These are phyloP conservation scores for Exophiala xenobiotica DNA, from an alignment of 2,329 filamentous ascomycete genomes.

Conservation along the genomic window DNA sequence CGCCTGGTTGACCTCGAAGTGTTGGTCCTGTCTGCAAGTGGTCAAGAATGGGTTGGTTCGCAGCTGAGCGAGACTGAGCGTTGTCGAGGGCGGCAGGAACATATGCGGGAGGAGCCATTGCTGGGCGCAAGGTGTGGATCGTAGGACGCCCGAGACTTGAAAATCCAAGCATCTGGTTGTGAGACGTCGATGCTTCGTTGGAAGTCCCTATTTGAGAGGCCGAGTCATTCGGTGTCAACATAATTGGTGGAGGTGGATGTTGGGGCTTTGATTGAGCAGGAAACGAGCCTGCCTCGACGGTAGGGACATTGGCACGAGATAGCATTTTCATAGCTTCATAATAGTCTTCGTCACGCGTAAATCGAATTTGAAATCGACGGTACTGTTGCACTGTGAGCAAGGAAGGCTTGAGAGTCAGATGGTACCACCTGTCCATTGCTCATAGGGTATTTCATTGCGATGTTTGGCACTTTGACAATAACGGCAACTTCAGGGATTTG, in stretches of 20 bases:
- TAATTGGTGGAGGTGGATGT: background rate
- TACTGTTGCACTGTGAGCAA: slow-evolving; percentile 36
- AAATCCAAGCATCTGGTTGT: background rate
- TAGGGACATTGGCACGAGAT: slow-evolving; percentile 43
- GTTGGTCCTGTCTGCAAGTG: background rate
- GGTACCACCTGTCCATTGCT: slow-evolving; percentile 33
- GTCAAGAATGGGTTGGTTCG: background rate
- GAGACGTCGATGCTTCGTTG: background rate
- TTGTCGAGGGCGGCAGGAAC: background rate
- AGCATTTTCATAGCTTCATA: slow-evolving; percentile 43
- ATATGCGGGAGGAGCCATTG: slow-evolving; percentile 14
- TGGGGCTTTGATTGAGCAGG: slow-evolving; percentile 27
- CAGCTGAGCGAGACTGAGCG: background rate
- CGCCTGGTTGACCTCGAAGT: background rate
- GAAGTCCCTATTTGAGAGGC: slow-evolving; percentile 16
- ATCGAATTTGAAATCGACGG: slow-evolving; percentile 48
- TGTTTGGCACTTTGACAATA: slow-evolving; percentile 46
- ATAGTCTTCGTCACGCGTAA: slow-evolving; percentile 41
- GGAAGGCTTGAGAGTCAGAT: slow-evolving; percentile 17
- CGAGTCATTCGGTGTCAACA: slow-evolving; percentile 17
- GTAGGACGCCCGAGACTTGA: background rate
- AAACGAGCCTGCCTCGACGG: slow-evolving; percentile 40
- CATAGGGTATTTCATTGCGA: slow-evolving; percentile 46
- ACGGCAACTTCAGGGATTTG: slow-evolving; percentile 39
- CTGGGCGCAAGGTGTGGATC: background rate